Evolutionary conservation across 1,139 yeast species (phyloP), one percentile per base, ranked within the genome.

Genomic region (Zhuliangozyma parablackwelliae): DNA sequence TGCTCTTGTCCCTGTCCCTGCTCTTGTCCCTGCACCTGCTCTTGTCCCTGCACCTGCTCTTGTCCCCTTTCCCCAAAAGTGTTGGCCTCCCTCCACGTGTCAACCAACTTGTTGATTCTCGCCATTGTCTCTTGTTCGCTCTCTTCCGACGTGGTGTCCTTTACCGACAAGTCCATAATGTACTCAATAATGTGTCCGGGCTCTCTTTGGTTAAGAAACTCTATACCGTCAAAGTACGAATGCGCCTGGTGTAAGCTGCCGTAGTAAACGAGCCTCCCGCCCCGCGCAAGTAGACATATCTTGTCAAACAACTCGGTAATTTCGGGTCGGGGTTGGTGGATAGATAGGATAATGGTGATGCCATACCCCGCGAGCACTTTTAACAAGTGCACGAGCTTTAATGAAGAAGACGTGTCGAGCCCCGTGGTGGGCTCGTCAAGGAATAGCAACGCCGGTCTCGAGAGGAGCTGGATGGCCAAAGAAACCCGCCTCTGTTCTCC

Each of bases 401-500:
- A 76, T 0, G 95, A 89, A 9, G 89, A 80, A 38, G 80, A 78
- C 2, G 95, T 82, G 55, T 88, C 96, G 26, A 88, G 62, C 0
- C 96, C 96, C 0, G 96, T 86, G 0, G 96, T 88, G 2, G 96
- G 95, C 51, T 88, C 96, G 55, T 88, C 96, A 32, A 88, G 61
- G 49, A 87, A 86, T 43, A 88, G 59, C 2, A 87, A 63, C 0
- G 90, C 79, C 0, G 96, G 96, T 45, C 80, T 82, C 2, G 86
- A 75, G 26, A 88, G 63, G 48, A 88, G 61, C 54, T 87, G 96
- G 13, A 85, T 79, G 0, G 89, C 96, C 37, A 87, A 75, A 38
- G 89, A 80, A 2, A 86, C 69, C 42, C 96, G 60, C 49, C 96
- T 61, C 53, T 82, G 84, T 51, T 88, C 96, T 26, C 96, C 96